Base-by-base conservation (phyloP, 371 early-diverging fungal species). In the Capillidium rhysosporum region DNA sequence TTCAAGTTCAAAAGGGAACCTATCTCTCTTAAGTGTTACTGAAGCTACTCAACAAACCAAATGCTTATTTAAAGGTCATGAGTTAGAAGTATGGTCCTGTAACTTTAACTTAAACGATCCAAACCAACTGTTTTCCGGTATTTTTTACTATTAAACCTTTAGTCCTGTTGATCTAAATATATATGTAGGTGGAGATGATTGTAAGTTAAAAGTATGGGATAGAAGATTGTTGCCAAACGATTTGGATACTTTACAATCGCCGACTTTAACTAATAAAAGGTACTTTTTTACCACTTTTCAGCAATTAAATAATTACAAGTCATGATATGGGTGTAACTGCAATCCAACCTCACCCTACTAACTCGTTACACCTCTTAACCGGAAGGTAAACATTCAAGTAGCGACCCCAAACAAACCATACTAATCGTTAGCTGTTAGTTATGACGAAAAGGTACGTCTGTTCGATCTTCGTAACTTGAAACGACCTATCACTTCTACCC, bases 151-250 rank as follows among this genome's bases (percentile, higher is more conserved):
- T 5, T n/a, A n/a, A n/a, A n/a, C n/a, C 3, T 4, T 41, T 41
- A 10, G 3, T 10, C 41, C 10, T n/a, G n/a, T 3, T 41, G 20
- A 34, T 12, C 12, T 34, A 34, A 7, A 34, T 34, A 4, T 7
- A 34, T 34, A 10, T 49, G 1, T 39, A 49, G 49, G 49, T 18
- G 52, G 52, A 3, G 52, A 52, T 24, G 52, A 52, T 21, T 34
- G 40, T 9, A 52, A 52, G 31, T 34, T 52, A 5, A 52, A 52
- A 25, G 40, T 34, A 14, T 52, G 52, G 52, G 52, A 52, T 39
- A n/a, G 25, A 2, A 52, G 52, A 24, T 21, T 52, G 40, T 12
- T 34, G 12, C 40, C 52, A 12, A 28, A 28, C 10, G 16, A 18
- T 8, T 38, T 3, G 23, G 38, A 29, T 12, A 39, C 7, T 34